phyloP scores from a whole-genome alignment of 1,284 basidiomycete species.

The Trametes pubescens region DNA sequence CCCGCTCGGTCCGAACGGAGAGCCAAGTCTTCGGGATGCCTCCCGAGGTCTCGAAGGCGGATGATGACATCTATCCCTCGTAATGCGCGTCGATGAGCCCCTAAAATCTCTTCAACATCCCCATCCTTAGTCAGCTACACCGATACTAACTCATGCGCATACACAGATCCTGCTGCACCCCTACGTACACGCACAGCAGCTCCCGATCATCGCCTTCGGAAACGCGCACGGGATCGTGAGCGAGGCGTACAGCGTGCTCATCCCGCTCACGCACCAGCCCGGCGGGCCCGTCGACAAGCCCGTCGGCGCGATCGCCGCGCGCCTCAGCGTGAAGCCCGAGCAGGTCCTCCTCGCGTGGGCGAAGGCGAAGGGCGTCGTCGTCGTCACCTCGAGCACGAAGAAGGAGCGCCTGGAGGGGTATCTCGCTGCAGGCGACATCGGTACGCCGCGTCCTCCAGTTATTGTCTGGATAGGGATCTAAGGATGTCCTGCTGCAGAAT shows the following conservation, averaged over 20 bases:
- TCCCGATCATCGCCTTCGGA: conserved; percentile 63
- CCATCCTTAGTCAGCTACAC: too few relatives aligned
- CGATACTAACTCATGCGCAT: not conserved
- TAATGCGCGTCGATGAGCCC: too few relatives aligned
- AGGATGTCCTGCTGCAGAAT: conserved; percentile 30
- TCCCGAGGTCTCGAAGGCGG: too few relatives aligned
- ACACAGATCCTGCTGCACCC: conserved; percentile 74
- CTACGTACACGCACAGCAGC: conserved; percentile 68
- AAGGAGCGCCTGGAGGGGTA: conserved; percentile 63
- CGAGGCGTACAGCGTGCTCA: conserved; percentile 77
- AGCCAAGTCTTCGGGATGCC: too few relatives aligned
- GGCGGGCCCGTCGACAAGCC: conserved; percentile 79
- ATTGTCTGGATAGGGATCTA: not conserved
- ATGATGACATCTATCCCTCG: too few relatives aligned
- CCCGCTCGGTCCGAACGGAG: too few relatives aligned
- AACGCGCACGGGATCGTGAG: conserved; percentile 69
- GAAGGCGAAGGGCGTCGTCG: conserved; percentile 67
- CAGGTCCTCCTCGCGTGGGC: conserved; percentile 79
- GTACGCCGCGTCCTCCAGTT: conserved; percentile 41
- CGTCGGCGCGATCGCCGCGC: conserved; percentile 62
- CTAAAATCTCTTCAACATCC: too few relatives aligned
- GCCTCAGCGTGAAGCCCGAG: conserved; percentile 68
- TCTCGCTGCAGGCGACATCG: conserved; percentile 56
- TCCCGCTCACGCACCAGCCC: conserved; percentile 70
- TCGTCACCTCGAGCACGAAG: conserved; percentile 72